Base-by-base conservation (phyloP, 345 rosid genomes). In the Linum usitatissimum region DNA sequence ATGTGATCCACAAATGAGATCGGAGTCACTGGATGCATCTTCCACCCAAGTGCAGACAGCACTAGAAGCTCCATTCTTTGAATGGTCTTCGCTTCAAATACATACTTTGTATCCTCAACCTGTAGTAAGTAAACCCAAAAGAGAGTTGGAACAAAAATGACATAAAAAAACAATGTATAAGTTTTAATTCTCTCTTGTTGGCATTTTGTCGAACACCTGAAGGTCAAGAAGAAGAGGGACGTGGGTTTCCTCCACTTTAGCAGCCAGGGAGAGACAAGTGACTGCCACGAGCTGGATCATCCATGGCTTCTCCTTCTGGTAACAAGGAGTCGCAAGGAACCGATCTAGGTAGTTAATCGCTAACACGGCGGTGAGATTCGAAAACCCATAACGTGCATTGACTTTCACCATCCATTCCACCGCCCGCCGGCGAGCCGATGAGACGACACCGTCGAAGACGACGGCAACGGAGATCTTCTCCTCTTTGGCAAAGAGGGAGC, bases 51-150 rank as follows among this genome's bases (percentile, higher is more conserved):
- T 17, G 70, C 15, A 6, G 70, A 69, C 17, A 74, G 59, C 58
- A 74, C 70, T 8, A 74, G 36, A 51, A 74, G 71, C 62, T 74
- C 77, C 77, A 74, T 74, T 42, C 70, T 74, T 58, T 74, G 77
- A n/a, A 74, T 66, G 15, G 73, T 69, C 63, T 58, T 69, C 12
- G 77, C 73, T 40, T 74, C 73, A 14, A 74, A 74, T 2, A 69
- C 55, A 61, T 69, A 74, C 55, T 62, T 69, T 3, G 73, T 39
- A 23, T 53, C 70, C 30, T 59, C 77, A 39, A 66, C 67, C 77
- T 72, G 18, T 4, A 28, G 40, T 18, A 31, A 51, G 28, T 23
- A 19, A 38, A 58, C 18, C 53, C 53, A 14, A 5, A 36, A 56
- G 18, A 23, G 28, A 23, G 28, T 23, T 23, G 2, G 2, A 23